A percentile compares a stretch with the other conserved stretches of the same genome.
Evolutionary conservation across 352 stramenopile genomes (phyloP).

Genomic region (Globisporangium okanoganense): DNA sequence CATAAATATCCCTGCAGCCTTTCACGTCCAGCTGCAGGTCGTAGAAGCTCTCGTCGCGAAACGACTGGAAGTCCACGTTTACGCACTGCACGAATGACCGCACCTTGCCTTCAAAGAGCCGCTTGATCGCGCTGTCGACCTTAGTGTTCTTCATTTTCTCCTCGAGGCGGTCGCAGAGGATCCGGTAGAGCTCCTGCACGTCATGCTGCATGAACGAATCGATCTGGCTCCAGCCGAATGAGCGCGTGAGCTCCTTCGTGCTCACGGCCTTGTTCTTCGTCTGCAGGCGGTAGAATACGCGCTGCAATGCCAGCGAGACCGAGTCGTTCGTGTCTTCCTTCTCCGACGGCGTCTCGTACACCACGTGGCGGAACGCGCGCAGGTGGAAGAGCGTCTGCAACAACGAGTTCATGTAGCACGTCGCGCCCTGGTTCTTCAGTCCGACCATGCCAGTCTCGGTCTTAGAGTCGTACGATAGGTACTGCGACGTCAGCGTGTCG

Average conservation of each 20-base stretch:
- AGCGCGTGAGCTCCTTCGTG: conserved; percentile 91
- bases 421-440: conserved; percentile 89
- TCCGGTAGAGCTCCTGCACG: conserved; percentile 89
- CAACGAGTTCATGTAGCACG: conserved; percentile 94
- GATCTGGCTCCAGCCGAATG: conserved; percentile 90
- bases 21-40: conserved; percentile 93
- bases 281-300: conserved; percentile 84
- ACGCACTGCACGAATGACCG: conserved; percentile 90
- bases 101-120: conserved; percentile 89
- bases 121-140: conserved; percentile 76
- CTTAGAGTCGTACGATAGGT: conserved; percentile 70
- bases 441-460: conserved; percentile 85
- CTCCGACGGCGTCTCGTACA: conserved; percentile 77
- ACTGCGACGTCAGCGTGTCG: conserved; percentile 15
- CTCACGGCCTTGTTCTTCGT: conserved; percentile 72
- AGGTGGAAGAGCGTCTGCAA: conserved; percentile 92
- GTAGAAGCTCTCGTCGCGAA: conserved; percentile 89
- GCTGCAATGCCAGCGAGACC: conserved; percentile 77
- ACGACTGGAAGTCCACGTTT: conserved; percentile 87
- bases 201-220: conserved; percentile 94
- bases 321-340: conserved; percentile 83
- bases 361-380: conserved; percentile 76
- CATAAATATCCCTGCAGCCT: conserved; percentile 85
- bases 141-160: conserved; percentile 91
- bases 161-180: conserved; percentile 90